Conservation (phyloP, 805 yeast genomes). For the Metschnikowia baotianmanensis region DNA sequence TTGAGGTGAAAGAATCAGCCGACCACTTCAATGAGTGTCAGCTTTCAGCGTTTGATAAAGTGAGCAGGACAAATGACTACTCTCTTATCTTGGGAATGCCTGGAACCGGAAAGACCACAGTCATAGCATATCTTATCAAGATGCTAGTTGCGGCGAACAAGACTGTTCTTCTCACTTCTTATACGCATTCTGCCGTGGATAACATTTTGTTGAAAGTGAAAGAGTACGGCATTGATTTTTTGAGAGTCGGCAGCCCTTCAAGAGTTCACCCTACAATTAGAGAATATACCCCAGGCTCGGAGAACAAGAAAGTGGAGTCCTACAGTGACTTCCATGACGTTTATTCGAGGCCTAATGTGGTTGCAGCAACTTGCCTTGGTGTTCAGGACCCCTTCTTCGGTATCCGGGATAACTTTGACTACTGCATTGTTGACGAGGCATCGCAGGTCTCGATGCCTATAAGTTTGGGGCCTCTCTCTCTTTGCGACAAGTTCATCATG, state of each 20-base stretch:
- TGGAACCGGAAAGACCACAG: constrained; percentile 94
- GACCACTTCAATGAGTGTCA: constrained; percentile 68
- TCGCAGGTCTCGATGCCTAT: constrained; percentile 93
- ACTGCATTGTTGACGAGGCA: constrained; percentile 94
- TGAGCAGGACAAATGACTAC: constrained; percentile 67
- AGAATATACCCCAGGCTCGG: constrained; percentile 47
- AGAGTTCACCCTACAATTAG: constrained; percentile 63
- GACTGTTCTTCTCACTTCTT: constrained; percentile 74
- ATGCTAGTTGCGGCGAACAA: constrained; percentile 58
- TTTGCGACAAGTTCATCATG: constrained; percentile 73
- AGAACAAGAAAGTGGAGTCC: constrained; percentile 28
- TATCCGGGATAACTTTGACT: constrained; percentile 64
- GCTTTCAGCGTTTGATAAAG: constrained; percentile 60
- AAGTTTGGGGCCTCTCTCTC: constrained; percentile 81
- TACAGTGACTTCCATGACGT: constrained; percentile 46
- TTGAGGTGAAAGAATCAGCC: constrained; percentile 15
- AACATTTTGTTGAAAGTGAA: constrained; percentile 77
- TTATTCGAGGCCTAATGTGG: constrained; percentile 61
- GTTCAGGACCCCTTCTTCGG: constrained; percentile 61
- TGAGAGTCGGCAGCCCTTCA: constrained; percentile 63
- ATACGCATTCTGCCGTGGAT: constrained; percentile 96
- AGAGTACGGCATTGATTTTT: constrained; percentile 38
- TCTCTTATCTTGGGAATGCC: constrained; percentile 93
- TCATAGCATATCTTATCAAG: constrained; percentile 72
- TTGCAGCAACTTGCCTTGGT: constrained; percentile 88